Conservation (phyloP, 2,329 filamentous ascomycete species). For the Colletotrichum higginsianum region DNA sequence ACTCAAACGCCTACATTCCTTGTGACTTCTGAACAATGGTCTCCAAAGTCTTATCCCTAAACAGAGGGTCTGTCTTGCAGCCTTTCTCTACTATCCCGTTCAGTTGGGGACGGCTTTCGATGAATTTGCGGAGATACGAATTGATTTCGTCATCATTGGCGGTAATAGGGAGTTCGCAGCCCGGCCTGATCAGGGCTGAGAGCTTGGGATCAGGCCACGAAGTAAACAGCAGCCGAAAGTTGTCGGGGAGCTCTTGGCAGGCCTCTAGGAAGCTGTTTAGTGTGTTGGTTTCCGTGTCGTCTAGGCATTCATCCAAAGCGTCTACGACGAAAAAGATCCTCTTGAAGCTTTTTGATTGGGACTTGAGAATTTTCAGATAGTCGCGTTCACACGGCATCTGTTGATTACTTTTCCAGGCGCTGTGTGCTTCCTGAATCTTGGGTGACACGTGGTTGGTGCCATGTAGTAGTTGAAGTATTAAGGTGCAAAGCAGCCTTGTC, state of each 20-base stretch:
- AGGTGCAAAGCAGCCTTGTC: background rate
- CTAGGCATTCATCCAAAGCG: conserved; percentile 27
- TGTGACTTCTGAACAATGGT: conserved; percentile 15
- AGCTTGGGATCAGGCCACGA: conserved; percentile 3
- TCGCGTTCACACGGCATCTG: conserved; percentile 7
- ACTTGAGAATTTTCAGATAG: conserved; percentile 17
- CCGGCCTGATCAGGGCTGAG: background rate
- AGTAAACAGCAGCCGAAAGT: conserved; percentile 13
- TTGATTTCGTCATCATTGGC: conserved; percentile 11
- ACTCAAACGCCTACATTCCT: conserved; percentile 11
- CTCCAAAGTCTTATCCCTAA: background rate
- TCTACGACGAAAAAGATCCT: conserved; percentile 15
- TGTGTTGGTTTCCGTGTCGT: conserved; percentile 1
- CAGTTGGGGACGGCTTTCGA: conserved; percentile 2
- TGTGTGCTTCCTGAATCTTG: conserved; percentile 1
- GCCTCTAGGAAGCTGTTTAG: conserved; percentile 1
- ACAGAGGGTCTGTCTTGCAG: background rate
- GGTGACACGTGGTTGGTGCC: background rate
- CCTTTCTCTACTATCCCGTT: conserved; percentile 2
- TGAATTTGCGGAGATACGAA: conserved; percentile 15
- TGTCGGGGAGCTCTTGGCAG: conserved; percentile 12
- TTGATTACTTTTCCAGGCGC: background rate
- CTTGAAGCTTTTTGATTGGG: background rate
- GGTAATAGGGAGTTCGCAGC: background rate
- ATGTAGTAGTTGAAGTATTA: background rate